Conservation (phyloP, 805 yeast species). For the Millerozyma miso region DNA sequence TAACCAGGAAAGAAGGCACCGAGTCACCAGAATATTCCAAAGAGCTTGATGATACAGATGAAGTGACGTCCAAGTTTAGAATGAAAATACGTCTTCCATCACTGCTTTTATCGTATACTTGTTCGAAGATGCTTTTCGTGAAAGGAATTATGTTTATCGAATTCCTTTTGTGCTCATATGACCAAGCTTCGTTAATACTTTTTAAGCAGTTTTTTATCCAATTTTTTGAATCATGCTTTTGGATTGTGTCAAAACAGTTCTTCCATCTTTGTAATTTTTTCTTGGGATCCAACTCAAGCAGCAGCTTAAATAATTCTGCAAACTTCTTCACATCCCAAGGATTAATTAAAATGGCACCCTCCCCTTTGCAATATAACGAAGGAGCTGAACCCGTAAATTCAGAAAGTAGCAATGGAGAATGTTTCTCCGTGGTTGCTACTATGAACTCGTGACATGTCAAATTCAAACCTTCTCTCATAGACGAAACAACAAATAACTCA, state of each 20-base stretch:
- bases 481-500: conserved; percentile 79
- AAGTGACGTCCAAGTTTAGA: conserved; percentile 47
- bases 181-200: conserved; percentile 46
- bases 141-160: conserved; percentile 26
- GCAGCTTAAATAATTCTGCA: conserved; percentile 56
- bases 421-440: conserved; percentile 63
- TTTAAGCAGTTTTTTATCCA: conserved; percentile 66
- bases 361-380: conserved; percentile 47
- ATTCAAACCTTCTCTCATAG: conserved; percentile 96
- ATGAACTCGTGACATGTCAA: conserved; percentile 93
- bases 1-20: conserved; percentile 8
- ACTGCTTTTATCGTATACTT: conserved; percentile 21
- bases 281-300: conserved; percentile 59
- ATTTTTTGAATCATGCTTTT: conserved; percentile 61
- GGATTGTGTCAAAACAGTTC: conserved; percentile 52
- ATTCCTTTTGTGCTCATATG: conserved; percentile 23
- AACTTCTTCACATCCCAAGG: conserved; percentile 84
- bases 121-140: conserved; percentile 26
- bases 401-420: conserved; percentile 79
- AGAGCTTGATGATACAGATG: conserved; percentile 20
- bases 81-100: conserved; percentile 44
- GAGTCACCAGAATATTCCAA: conserved; percentile 14
- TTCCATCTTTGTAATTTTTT: conserved; percentile 64
- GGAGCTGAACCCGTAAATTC: conserved; percentile 95
- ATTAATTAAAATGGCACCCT: conserved; percentile 74